Conservation (phyloP, 805 yeast species). For the Schwanniomyces sp. region DNA sequence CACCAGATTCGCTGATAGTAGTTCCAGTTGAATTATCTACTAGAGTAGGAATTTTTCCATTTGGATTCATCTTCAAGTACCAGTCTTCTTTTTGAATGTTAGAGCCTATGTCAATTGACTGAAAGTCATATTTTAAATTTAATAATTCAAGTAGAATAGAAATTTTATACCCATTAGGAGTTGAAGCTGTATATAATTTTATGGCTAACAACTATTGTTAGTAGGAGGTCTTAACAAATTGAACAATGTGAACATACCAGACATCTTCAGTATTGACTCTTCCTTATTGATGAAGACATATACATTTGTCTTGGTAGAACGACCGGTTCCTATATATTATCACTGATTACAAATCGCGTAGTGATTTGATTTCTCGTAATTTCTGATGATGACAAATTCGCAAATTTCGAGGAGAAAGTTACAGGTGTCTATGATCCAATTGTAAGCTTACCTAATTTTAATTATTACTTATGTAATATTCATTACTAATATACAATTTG, state of each 20-base stretch:
- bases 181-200: constrained; percentile 22
- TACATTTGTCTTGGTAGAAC: too few relatives aligned
- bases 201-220: neutral
- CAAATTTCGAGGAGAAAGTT: too few relatives aligned
- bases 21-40: constrained; percentile 43
- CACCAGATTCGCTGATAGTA: constrained; percentile 58
- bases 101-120: constrained; percentile 40
- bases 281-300: too few relatives aligned
- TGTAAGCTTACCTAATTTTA: too few relatives aligned
- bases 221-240: neutral
- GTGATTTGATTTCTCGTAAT: too few relatives aligned
- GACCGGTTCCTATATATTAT: too few relatives aligned
- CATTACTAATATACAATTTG: too few relatives aligned
- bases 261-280: neutral
- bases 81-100: constrained; percentile 55
- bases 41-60: constrained; percentile 63
- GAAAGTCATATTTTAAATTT: constrained; percentile 40
- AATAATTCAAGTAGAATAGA: constrained; percentile 41
- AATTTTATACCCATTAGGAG: constrained; percentile 49
- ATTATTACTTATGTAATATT: too few relatives aligned
- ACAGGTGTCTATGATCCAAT: too few relatives aligned
- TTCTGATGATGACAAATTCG: too few relatives aligned
- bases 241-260: neutral
- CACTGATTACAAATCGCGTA: too few relatives aligned
- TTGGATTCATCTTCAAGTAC: constrained; percentile 58